Evolutionary conservation across 108 stramenopile species (phyloP).

Genomic region (Stephanodiscus minutulus): DNA sequence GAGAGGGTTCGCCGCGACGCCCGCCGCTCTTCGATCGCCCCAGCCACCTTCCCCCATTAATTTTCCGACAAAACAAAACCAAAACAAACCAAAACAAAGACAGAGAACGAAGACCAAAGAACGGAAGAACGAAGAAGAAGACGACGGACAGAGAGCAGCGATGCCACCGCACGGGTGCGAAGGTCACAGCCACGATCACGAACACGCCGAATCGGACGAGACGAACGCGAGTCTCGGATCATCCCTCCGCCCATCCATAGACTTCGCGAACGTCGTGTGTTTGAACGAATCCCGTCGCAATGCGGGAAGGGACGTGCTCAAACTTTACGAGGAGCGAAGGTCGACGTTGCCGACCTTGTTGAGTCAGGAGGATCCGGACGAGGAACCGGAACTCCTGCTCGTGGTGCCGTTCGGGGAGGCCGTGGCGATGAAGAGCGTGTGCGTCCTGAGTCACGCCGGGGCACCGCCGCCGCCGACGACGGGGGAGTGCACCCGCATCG

Average conservation of each 20-base stretch:
- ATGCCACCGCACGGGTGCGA: slow-evolving; percentile 39
- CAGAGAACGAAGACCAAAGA: too few species aligned
- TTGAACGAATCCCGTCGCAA: slow-evolving; percentile 74
- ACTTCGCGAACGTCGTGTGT: slow-evolving; percentile 67
- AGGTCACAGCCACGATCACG: slow-evolving; percentile 86
- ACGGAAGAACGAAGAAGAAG: too few species aligned
- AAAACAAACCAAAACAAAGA: too few species aligned
- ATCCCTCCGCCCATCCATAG: slow-evolving; percentile 68
- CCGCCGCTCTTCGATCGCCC: too few species aligned
- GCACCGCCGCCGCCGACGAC: background rate
- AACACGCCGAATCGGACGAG: slow-evolving; percentile 68
- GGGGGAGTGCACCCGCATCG: too few species aligned
- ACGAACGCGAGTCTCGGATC: too few species aligned
- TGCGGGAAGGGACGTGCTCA: slow-evolving; percentile 61
- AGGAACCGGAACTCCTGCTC: slow-evolving; percentile 79
- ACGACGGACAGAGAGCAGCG: too few species aligned
- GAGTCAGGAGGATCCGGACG: slow-evolving; percentile 68
- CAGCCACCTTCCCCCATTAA: too few species aligned
- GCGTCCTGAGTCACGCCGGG: slow-evolving; percentile 46
- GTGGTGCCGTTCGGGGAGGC: slow-evolving; percentile 80
- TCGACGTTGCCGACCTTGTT: slow-evolving; percentile 55
- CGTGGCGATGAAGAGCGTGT: slow-evolving; percentile 65
- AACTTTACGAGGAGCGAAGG: slow-evolving; percentile 80
- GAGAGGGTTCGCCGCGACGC: too few species aligned
- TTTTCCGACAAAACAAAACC: too few species aligned